A percentile compares a stretch with the other conserved stretches of the same genome.
Evolutionary conservation across 1,284 basidiomycete species (phyloP).

Genomic region (Mycosarcoma mackinlayi): DNA sequence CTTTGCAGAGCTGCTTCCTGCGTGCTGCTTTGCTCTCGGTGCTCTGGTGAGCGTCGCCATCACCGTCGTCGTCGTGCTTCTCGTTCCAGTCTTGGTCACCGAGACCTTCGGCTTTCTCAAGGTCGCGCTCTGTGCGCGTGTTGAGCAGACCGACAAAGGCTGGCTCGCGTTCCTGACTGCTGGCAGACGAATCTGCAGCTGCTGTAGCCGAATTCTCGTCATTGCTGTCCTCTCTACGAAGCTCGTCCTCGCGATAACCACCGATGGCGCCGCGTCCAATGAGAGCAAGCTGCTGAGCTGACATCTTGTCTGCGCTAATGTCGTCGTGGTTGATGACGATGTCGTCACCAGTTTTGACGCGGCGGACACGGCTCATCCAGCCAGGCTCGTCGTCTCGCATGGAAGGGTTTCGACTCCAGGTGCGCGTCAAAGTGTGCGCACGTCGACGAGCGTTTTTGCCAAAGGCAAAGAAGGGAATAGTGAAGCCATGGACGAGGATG

Average conservation of each 20-base stretch:
- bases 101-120: conserved; percentile 51
- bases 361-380: conserved; percentile 61
- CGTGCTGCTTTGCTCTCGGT: conserved; percentile 8
- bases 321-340: conserved; percentile 49
- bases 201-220: conserved; percentile 27
- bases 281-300: conserved; percentile 55
- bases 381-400: conserved; percentile 57
- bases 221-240: conserved; percentile 35
- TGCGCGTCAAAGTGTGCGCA: conserved; percentile 60
- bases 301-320: conserved; percentile 53
- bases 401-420: conserved; percentile 56
- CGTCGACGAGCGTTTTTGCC: conserved; percentile 53
- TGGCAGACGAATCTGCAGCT: conserved; percentile 25
- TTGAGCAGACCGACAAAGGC: conserved; percentile 49
- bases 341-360: conserved; percentile 54
- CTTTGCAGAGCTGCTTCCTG: conserved; percentile 21
- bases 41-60: conserved; percentile 11
- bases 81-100: conserved; percentile 22
- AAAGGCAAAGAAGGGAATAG: conserved; percentile 67
- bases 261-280: conserved; percentile 62
- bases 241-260: conserved; percentile 56
- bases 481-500: conserved; percentile 66
- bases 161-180: conserved; percentile 21
- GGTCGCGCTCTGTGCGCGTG: conserved; percentile 47
- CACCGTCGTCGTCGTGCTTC: conserved; percentile 11